Evolutionary conservation across 208 protist genomes (phyloP), one percentile per base, ranked within the genome.

Genomic region (Trypanosoma cruzi): DNA sequence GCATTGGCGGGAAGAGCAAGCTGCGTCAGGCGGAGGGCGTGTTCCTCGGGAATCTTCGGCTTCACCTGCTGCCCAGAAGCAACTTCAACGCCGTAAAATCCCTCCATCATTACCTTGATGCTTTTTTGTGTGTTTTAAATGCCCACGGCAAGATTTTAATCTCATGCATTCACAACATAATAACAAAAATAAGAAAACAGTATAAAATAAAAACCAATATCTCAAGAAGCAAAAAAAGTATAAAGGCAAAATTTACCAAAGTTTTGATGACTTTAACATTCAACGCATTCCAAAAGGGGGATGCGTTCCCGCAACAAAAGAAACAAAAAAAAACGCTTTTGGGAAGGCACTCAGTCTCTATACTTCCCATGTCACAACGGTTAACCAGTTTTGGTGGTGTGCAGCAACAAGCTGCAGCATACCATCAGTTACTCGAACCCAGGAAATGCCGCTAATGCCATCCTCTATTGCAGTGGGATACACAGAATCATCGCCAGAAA

Each of bases 1-100:
- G 90, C 84, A 74, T 96, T 94, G 22, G 82, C 85, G 13, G 90
- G 90, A 34, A 96, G 69, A n/a, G 90, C 87, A 24, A 96, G 71
- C 75, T 96, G 90, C 8, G 90, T 96, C 60, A 96, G 72, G 68
- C 90, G 90, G 24, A 96, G 90, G 34, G 82, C 90, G 68, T 84
- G 89, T 46, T 87, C 90, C 62, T 86, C 83, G 36, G 86, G 85
- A 52, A 96, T 93, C 68, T 88, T 90, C 65, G 88, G 85, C 82
- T 94, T 92, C 73, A 91, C 86, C 76, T 88, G 80, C 61, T 85
- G 68, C 29, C 85, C 88, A 2, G 73, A 79, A n/a, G 62, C 64
- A 14, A 94, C 85, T 68, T 94, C 88, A 13, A 90, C 10, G 42
- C 88, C 88, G 58, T 90, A 94, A 63, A 94, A 94, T 20, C 79